Evolutionary conservation across 164 flowering plant genomes (phyloP).

Genomic region (Nymphaea thermarum): DNA sequence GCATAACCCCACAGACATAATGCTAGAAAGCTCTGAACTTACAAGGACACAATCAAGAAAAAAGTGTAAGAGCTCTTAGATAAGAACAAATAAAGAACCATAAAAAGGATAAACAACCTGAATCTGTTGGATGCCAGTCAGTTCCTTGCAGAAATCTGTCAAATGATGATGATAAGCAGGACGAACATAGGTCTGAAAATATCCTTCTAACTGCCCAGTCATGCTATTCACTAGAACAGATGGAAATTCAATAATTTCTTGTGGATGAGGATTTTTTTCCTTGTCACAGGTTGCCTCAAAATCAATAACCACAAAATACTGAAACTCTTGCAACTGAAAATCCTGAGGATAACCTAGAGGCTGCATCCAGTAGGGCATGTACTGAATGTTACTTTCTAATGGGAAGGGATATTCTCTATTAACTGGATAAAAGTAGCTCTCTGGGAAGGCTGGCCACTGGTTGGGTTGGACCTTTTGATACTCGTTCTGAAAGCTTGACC

Average conservation of each 20-base stretch:
- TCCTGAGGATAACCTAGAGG: constrained; percentile 37
- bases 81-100: background rate
- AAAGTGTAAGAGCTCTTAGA: background rate
- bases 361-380: constrained; percentile 33
- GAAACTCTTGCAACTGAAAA: constrained; percentile 62
- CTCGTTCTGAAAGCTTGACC: constrained; percentile 33
- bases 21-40: too few relatives aligned
- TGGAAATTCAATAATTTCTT: constrained; percentile 96
- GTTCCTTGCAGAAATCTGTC: constrained; percentile 90
- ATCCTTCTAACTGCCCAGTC: constrained; percentile 76
- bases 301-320: constrained; percentile 92
- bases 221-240: constrained; percentile 75
- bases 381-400: constrained; percentile 31
- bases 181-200: constrained; percentile 77
- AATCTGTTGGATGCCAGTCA: constrained; percentile 90
- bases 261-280: constrained; percentile 71
- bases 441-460: constrained; percentile 26
- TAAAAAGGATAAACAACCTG: constrained; percentile 36
- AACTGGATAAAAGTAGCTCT: constrained; percentile 28
- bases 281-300: constrained; percentile 97
- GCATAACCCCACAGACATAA: background rate
- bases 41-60: background rate
- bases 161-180: constrained; percentile 70
- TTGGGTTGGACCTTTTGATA: constrained; percentile 34
- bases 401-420: constrained; percentile 21